Evolutionary conservation across 179 eudicot species (phyloP).

Genomic region (Monotropa hypopitys): DNA sequence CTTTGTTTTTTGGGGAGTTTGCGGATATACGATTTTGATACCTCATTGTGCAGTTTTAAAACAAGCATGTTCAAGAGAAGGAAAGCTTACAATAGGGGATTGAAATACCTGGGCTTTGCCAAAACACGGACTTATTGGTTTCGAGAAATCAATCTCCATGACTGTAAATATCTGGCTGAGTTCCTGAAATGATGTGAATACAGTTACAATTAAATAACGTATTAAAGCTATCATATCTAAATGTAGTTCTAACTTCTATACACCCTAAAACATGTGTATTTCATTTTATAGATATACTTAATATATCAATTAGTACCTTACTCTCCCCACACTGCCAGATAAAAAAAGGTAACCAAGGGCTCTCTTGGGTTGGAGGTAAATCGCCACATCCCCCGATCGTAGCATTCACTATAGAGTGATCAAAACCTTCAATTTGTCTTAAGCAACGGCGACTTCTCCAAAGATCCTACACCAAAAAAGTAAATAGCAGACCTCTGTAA

Average conservation of each 20-base stretch:
- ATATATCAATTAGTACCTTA: conserved; percentile 35
- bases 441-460: conserved; percentile 78
- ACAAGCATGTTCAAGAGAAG: not conserved
- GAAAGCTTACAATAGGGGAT: not conserved
- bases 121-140: conserved; percentile 45
- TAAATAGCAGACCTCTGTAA: too few relatives aligned
- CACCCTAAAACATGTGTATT: not conserved
- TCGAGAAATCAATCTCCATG: conserved; percentile 69
- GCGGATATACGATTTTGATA: not conserved
- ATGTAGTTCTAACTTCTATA: not conserved
- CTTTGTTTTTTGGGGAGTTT: not conserved
- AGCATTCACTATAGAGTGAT: conserved; percentile 53
- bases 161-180: conserved; percentile 44
- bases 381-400: conserved; percentile 69
- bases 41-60: not conserved
- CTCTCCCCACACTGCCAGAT: conserved; percentile 78
- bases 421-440: conserved; percentile 64
- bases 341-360: conserved; percentile 53
- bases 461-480: conserved; percentile 54
- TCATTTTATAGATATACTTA: not conserved
- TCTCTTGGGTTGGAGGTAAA: conserved; percentile 35
- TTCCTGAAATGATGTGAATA: conserved; percentile 27
- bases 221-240: not conserved
- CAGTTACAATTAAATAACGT: conserved; percentile 1
- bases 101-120: conserved; percentile 52